These are phyloP conservation scores for Malassezia sympodialis DNA, from an alignment of 1,284 basidiomycete genomes.

Conservation along the genomic window DNA sequence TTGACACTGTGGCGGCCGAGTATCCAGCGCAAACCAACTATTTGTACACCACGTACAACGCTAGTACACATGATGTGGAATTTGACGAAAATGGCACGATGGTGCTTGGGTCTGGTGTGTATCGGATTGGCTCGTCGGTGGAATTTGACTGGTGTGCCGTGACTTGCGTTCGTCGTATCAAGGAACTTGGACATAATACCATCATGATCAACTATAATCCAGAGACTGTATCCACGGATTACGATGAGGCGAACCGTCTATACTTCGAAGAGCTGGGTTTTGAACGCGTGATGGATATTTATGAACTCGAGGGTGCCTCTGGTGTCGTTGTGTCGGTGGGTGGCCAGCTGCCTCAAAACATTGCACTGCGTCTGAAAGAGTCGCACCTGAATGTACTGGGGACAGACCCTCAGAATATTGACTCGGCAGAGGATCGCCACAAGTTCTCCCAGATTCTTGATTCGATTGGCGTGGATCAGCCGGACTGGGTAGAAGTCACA, in stretches of 20 bases:
- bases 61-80: conserved; percentile 84
- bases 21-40: conserved; percentile 99
- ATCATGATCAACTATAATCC: conserved; percentile 99
- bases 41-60: conserved; percentile 99
- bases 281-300: conserved; percentile 99
- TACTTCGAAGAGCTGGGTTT: conserved; percentile 98
- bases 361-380: conserved; percentile 86
- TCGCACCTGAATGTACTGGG: conserved; percentile 85
- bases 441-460: conserved; percentile 97
- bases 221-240: conserved; percentile 98
- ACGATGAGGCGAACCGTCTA: conserved; percentile 93
- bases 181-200: conserved; percentile 83
- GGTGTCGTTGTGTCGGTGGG: conserved; percentile 95
- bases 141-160: conserved; percentile 99
- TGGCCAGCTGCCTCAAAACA: conserved; percentile 77
- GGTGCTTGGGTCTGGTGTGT: conserved; percentile 97
- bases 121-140: conserved; percentile 93
- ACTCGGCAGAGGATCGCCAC: conserved; percentile 95
- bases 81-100: conserved; percentile 96
- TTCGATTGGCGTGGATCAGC: conserved; percentile 89
- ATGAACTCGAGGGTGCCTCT: conserved; percentile 82
- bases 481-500: conserved; percentile 86
- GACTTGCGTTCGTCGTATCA: conserved; percentile 82
- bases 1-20: conserved; percentile 97
- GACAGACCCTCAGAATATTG: conserved; percentile 88